Conservation (phyloP, 805 yeast species). For the Candida anglica region DNA sequence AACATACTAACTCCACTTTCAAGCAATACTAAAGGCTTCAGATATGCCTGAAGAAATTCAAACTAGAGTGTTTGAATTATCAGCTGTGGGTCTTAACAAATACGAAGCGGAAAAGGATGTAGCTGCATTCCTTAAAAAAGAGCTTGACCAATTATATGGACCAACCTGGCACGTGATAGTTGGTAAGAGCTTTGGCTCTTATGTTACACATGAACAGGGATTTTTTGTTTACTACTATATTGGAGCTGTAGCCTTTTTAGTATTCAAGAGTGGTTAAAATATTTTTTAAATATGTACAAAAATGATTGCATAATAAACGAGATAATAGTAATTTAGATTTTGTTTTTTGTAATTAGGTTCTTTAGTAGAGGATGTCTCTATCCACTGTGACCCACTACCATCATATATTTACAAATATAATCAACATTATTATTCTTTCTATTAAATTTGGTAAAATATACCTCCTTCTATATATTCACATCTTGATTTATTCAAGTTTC, state of each 20-base stretch:
- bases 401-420: no score
- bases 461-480: no score
- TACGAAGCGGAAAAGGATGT: conserved; percentile 54
- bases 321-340: neutral
- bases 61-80: conserved; percentile 42
- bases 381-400: neutral
- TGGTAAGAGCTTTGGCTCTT: conserved; percentile 75
- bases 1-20: conserved; percentile 4
- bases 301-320: conserved; percentile 1
- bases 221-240: conserved; percentile 67
- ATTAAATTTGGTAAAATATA: no score
- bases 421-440: no score
- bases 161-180: conserved; percentile 80
- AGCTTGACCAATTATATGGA: conserved; percentile 60
- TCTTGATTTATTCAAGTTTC: conserved; percentile 21
- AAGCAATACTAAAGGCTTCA: conserved; percentile 41
- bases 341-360: conserved; percentile 2
- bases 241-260: conserved; percentile 62
- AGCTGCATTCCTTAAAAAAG: conserved; percentile 63
- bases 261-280: conserved; percentile 62
- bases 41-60: conserved; percentile 53
- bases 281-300: no score
- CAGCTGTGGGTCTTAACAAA: conserved; percentile 40
- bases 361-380: neutral
- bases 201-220: conserved; percentile 77